Evolutionary conservation across 495 filamentous ascomycete species (phyloP).

Genomic region (Neurospora sp.): DNA sequence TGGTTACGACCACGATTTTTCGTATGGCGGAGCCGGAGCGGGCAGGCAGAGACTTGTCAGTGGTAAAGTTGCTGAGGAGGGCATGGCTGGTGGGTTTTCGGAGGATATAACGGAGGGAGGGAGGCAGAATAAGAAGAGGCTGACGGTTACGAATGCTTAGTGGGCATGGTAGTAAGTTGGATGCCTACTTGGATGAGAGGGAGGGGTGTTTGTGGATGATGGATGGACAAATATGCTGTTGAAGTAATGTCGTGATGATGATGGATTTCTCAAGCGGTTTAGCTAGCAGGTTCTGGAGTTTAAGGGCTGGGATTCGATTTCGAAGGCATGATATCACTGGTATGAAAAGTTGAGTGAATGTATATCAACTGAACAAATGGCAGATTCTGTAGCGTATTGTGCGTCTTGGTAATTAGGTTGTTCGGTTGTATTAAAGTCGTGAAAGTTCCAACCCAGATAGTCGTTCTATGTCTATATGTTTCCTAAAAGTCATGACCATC

Average conservation of each 20-base stretch:
- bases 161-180: background rate
- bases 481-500: background rate
- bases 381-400: background rate
- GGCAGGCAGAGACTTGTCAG: constrained; percentile 56
- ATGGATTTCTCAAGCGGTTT: background rate
- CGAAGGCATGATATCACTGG: background rate
- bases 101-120: background rate
- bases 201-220: background rate
- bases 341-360: background rate
- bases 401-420: background rate
- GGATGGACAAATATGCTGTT: background rate
- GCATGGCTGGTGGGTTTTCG: constrained; percentile 38
- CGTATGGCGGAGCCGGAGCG: background rate
- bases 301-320: background rate
- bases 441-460: background rate
- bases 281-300: constrained; percentile 1
- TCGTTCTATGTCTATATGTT: background rate
- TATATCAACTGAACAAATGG: background rate
- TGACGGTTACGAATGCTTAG: background rate
- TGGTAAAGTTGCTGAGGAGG: constrained; percentile 80
- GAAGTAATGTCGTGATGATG: background rate
- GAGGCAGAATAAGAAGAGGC: background rate
- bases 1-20: constrained; percentile 51
- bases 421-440: background rate
- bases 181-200: constrained; percentile 2